Base-by-base conservation (phyloP, 2,329 filamentous ascomycete genomes). In the Calonectria hawksworthii region DNA sequence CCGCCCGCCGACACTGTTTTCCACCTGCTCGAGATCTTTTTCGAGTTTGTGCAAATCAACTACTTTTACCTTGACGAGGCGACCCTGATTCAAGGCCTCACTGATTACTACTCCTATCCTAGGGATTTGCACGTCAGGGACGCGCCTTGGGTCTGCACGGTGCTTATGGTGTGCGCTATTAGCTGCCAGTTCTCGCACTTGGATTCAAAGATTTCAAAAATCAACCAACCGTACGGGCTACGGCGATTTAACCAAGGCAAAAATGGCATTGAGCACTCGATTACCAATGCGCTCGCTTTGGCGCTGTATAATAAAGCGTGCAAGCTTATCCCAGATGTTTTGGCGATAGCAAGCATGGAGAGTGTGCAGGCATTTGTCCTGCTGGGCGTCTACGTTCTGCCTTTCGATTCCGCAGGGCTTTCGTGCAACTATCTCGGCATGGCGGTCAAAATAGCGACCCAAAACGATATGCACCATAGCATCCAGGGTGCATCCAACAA, bases 381-480 rank as follows among this genome's bases (percentile, higher is more conserved):
- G 21, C 87, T 92, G 14, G 90, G 89, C 2, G 86, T 90, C 11
- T 92, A 91, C 75, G 84, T 89, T 1, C 82, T 92, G 5, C 90
- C 90, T 0, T 84, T 91, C 0, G 90, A 92, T 78, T 88, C 90
- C 0, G 89, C 89, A 1, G 90, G 90, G 0, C 81, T 92, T 23
- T 88, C 88, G 2, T 92, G 91, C 75, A 90, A 89, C 4, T 92
- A 92, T 76, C 85, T 91, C 56, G 89, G 89, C 4, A 80, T 92
- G 14, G 89, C 89, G 2, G 83, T 91, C 41, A 91, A 90, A 73
- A 83, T 92, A 70, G 90, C 89, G 0, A 90, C 91, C 18, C 90
- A 91, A 74, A 92, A 92, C 77, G 90, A 90, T 14, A 91, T 92
- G 90, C 90, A 92, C 76, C 84, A 90, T 59, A 88, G 85, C 86